phyloP scores from a whole-genome alignment of 345 rosid genomes.

The Dimocarpus longan region DNA sequence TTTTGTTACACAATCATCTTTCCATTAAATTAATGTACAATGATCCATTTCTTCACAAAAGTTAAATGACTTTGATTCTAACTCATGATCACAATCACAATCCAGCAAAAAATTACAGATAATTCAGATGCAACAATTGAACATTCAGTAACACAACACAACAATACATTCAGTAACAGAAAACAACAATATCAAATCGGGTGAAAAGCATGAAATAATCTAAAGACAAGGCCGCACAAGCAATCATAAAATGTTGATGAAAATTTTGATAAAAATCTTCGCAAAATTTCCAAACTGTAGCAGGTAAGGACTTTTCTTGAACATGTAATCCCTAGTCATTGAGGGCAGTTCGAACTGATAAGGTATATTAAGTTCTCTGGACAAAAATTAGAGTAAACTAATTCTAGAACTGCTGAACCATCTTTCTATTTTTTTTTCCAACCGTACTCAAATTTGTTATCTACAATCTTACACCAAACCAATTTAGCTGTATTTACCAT shows the following conservation, averaged over 20 bases:
- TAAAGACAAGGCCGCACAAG: not conserved
- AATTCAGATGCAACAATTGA: not conserved
- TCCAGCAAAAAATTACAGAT: not conserved
- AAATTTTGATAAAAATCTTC: not conserved
- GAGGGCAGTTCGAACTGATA: not conserved
- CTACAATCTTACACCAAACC: not conserved
- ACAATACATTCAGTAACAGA: not conserved
- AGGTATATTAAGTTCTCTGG: too few species aligned
- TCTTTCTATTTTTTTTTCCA: not conserved
- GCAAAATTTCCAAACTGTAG: not conserved
- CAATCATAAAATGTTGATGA: not conserved
- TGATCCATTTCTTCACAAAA: too few species aligned
- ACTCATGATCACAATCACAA: too few species aligned
- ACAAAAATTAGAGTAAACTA: not conserved
- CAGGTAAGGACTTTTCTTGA: not conserved
- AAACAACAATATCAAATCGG: not conserved
- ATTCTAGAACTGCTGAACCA: not conserved
- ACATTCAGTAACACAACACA: not conserved
- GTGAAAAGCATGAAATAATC: not conserved
- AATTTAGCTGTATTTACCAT: conserved; percentile 23
- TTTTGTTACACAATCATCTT: too few species aligned
- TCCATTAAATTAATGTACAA: too few species aligned
- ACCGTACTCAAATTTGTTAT: not conserved
- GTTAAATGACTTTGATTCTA: too few species aligned
- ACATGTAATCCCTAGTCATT: not conserved